A percentile compares a stretch with the other conserved stretches of the same genome.
phyloP scores from a whole-genome alignment of 352 stramenopile genomes.

The Pythium coloratum region DNA sequence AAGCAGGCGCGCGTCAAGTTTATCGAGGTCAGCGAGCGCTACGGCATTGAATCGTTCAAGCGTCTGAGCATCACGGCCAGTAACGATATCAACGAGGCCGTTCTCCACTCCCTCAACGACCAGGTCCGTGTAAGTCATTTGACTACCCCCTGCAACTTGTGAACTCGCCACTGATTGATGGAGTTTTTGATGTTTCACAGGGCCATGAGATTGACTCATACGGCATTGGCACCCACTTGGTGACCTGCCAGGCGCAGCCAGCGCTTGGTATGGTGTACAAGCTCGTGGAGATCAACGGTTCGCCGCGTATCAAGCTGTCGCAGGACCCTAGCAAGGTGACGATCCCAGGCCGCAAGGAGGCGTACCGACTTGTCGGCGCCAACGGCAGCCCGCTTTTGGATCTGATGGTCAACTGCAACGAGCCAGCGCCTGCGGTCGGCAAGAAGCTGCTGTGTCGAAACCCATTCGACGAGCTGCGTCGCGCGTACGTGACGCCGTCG shows the following conservation, averaged over 20 bases:
- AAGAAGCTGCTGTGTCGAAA: constrained; percentile 94
- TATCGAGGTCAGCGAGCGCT: constrained; percentile 46
- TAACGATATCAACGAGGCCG: constrained; percentile 99
- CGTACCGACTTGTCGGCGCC: constrained; percentile 88
- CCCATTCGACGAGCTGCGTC: constrained; percentile 95
- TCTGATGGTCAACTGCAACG: constrained; percentile 87
- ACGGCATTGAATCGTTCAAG: constrained; percentile 79
- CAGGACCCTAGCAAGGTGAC: constrained; percentile 97
- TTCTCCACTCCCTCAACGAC: constrained; percentile 94
- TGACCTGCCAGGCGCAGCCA: constrained; percentile 98
- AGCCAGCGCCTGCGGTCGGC: constrained; percentile 78
- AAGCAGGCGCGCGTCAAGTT: constrained; percentile 80
- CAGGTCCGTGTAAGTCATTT: constrained; percentile 54
- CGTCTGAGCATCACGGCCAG: constrained; percentile 94
- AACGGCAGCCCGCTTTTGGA: constrained; percentile 90
- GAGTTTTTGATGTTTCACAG: constrained; percentile 31
- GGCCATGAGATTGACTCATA: constrained; percentile 96
- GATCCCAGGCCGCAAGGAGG: constrained; percentile 88
- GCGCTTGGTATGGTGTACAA: constrained; percentile 99
- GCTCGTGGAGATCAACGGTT: constrained; percentile 96
- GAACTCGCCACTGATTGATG: constrained; percentile 10
- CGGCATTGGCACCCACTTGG: constrained; percentile 94
- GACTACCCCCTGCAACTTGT: neutral
- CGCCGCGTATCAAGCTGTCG: constrained; percentile 97
- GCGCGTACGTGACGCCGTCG: constrained; percentile 92